Conservation (phyloP, 306 rosid species). For the Abrus pulchellus region DNA sequence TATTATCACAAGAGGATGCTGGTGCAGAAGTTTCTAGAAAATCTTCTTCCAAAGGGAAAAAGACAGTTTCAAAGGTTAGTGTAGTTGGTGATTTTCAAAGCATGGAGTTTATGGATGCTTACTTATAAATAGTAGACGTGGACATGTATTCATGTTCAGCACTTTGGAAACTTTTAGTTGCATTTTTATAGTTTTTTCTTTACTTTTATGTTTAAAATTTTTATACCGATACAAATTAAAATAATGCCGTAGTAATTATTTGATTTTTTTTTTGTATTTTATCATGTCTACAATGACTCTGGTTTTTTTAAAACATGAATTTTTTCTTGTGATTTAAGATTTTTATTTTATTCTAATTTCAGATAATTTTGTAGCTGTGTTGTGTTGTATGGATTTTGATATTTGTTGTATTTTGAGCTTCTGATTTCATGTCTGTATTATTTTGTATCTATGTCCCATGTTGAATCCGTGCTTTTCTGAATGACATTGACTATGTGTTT, state of each 20-base stretch:
- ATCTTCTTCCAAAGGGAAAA: conserved; percentile 57
- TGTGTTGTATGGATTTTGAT: neutral
- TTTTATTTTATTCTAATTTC: neutral
- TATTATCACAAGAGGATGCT: conserved; percentile 40
- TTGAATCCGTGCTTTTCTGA: neutral
- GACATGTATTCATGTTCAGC: too few species aligned
- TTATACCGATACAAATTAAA: neutral
- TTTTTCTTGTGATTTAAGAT: neutral
- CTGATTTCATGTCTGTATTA: neutral
- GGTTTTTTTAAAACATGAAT: neutral
- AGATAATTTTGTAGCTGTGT: neutral
- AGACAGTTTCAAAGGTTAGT: conserved; percentile 65
- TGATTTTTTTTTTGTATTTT: neutral
- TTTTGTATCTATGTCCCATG: neutral
- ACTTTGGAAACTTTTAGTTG: neutral
- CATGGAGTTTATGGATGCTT: neutral
- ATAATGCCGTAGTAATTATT: neutral
- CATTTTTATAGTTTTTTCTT: neutral
- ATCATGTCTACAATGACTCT: neutral
- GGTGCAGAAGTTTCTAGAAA: conserved; percentile 47
- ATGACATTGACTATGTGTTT: conserved; percentile 39
- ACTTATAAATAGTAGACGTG: neutral
- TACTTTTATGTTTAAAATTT: neutral
- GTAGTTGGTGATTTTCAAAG: conserved; percentile 17
- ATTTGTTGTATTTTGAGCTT: neutral